phyloP scores from a whole-genome alignment of 2,329 filamentous ascomycete species.

The Ceratocystis smalleyi region DNA sequence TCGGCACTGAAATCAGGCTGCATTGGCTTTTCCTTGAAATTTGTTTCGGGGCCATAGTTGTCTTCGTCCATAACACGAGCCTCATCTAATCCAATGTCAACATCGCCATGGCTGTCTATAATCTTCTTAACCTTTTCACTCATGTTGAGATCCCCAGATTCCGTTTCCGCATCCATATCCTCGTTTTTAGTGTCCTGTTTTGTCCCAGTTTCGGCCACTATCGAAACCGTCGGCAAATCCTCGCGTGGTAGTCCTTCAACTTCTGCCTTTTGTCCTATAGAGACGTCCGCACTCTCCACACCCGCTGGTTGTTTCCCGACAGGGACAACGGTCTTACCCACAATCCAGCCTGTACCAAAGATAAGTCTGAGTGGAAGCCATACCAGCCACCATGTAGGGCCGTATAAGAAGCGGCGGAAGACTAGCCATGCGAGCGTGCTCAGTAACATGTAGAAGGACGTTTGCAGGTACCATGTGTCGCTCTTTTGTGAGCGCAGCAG shows the following conservation, averaged over 20 bases:
- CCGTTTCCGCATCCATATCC: slow-evolving; percentile 21
- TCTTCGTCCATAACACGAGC: slow-evolving; percentile 5
- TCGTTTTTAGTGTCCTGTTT: slow-evolving; percentile 19
- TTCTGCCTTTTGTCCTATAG: slow-evolving; percentile 18
- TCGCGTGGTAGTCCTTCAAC: slow-evolving; percentile 28
- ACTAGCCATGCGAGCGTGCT: slow-evolving; percentile 71
- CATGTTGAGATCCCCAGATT: slow-evolving; percentile 27
- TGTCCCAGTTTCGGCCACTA: neutral
- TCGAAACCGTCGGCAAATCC: slow-evolving; percentile 32
- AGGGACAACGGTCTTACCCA: slow-evolving; percentile 37
- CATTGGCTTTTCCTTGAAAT: neutral
- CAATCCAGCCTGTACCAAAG: slow-evolving; percentile 41
- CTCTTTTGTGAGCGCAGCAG: slow-evolving; percentile 81
- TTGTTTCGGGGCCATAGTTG: slow-evolving; percentile 16
- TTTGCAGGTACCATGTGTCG: slow-evolving; percentile 95
- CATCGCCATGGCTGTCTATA: slow-evolving; percentile 26
- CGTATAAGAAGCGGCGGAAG: slow-evolving; percentile 72
- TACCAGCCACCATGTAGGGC: slow-evolving; percentile 77
- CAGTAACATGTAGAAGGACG: slow-evolving; percentile 66
- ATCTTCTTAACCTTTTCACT: slow-evolving; percentile 40
- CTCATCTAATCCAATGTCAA: neutral
- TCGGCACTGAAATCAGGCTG: slow-evolving; percentile 20
- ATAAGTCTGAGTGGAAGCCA: slow-evolving; percentile 63
- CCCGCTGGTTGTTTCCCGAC: slow-evolving; percentile 19
- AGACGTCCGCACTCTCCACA: slow-evolving; percentile 22